Base-by-base conservation (phyloP, 768 basidiomycete genomes). In the Tricholoma bakamatsutake region DNA sequence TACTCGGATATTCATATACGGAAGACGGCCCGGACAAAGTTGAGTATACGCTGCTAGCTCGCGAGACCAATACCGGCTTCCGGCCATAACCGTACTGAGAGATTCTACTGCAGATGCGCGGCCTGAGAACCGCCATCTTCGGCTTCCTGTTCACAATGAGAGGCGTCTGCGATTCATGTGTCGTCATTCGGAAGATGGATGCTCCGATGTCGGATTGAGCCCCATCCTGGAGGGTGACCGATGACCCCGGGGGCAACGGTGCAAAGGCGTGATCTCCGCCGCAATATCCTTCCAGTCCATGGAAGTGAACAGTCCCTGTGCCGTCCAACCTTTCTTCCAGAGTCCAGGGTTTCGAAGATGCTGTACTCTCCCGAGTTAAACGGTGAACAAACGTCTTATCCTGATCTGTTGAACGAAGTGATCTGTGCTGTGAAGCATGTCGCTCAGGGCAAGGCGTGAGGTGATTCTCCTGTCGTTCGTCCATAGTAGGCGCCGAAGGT, bases 311-410 rank as follows among this genome's bases (percentile, higher is more conserved):
- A 17, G 71, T 64, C 1, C 74, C 75, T 5, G 68, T 62, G 13
- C 73, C 75, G 50, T 75, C 67, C 13, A 63, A 66, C 11, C 63
- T 71, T 56, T 77, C 75, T 56, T 77, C 74, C 28, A 77, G 57
- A 2, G 72, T 72, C 72, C 74, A 78, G 8, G 64, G 56, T 39
- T 64, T 69, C 2, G 72, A 71, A 12, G 54, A 39, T 8, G 13
- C 59, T 28, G 54, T 60, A 37, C 57, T 39, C 9, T 50, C 59
- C 46, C 61, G 58, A 35, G 61, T 59, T 59, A 62, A 34, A 52
- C 50, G 34, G 52, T 59, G 27, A 18, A 43, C 31, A 47, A 50
- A 27, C 53, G 53, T 53, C 42, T 45, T 39, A 10, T 39, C 31
- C 27, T 30, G 39, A 33, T 43, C 15, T 15, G 43, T 18, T 24